phyloP scores from a whole-genome alignment of 495 filamentous ascomycete genomes.

The Cairneyella variabilis region DNA sequence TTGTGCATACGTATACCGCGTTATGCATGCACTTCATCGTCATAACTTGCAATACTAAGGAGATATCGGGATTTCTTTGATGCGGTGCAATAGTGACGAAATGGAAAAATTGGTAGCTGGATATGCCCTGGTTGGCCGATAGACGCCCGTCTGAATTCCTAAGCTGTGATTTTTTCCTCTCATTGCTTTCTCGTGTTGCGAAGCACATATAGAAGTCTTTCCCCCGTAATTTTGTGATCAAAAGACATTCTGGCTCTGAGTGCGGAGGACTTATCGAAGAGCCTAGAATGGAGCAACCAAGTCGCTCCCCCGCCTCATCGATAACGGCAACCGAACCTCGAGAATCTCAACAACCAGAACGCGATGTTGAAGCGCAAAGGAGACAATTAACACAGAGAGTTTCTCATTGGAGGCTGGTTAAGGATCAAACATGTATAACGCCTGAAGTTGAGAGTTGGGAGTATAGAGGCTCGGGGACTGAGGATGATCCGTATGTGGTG shows the following conservation, averaged over 20 bases:
- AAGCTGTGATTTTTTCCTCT: neutral
- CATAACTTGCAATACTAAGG: too few species aligned
- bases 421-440: slow-evolving; percentile 22
- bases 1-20: too few species aligned
- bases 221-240: too few species aligned
- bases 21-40: too few species aligned
- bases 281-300: neutral
- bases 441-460: slow-evolving; percentile 18
- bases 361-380: slow-evolving; percentile 16
- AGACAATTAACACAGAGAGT: slow-evolving; percentile 1
- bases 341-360: too few species aligned
- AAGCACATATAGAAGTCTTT: neutral
- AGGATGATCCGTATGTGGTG: slow-evolving; percentile 71
- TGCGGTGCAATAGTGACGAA: too few species aligned
- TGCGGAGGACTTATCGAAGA: too few species aligned
- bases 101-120: too few species aligned
- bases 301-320: slow-evolving; percentile 5
- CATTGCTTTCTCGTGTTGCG: neutral
- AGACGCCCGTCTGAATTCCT: too few species aligned
- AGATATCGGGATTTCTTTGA: too few species aligned
- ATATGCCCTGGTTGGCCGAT: too few species aligned
- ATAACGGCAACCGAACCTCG: slow-evolving; percentile 3
- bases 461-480: slow-evolving; percentile 69
- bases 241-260: too few species aligned
- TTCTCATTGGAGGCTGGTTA: slow-evolving; percentile 21